A percentile compares a stretch with the other conserved stretches of the same genome.
These are phyloP conservation scores for Nothopassalora personata DNA, from an alignment of 2,329 filamentous ascomycete species.

Conservation along the genomic window DNA sequence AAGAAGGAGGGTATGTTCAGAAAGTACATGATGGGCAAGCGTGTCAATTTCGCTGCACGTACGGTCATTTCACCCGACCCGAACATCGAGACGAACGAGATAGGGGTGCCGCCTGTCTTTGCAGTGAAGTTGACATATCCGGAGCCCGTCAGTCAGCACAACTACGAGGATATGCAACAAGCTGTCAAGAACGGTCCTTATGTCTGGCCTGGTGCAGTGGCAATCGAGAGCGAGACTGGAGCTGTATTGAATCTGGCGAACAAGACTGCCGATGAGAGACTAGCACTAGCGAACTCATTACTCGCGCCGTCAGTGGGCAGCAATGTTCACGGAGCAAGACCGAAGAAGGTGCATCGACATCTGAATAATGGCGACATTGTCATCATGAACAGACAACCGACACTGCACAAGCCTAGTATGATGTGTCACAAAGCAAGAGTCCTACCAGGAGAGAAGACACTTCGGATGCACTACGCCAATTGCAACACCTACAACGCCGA, in stretches of 20 bases:
- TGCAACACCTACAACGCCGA: slow-evolving; percentile 99
- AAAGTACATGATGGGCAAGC: slow-evolving; percentile 99
- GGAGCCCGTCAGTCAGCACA: slow-evolving; percentile 94
- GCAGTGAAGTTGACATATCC: slow-evolving; percentile 94
- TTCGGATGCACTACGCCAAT: slow-evolving; percentile 99
- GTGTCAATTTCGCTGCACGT: slow-evolving; percentile 95
- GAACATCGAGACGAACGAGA: slow-evolving; percentile 98
- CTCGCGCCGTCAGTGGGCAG: slow-evolving; percentile 71
- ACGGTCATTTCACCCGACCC: slow-evolving; percentile 98
- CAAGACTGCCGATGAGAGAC: slow-evolving; percentile 81
- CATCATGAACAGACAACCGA: slow-evolving; percentile 97
- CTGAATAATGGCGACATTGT: slow-evolving; percentile 95
- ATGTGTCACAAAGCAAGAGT: slow-evolving; percentile 96
- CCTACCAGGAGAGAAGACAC: slow-evolving; percentile 88
- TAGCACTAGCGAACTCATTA: slow-evolving; percentile 86
- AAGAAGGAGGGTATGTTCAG: slow-evolving; percentile 98
- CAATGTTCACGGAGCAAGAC: slow-evolving; percentile 67
- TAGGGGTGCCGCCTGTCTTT: slow-evolving; percentile 96
- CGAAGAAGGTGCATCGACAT: slow-evolving; percentile 96
- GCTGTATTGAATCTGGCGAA: slow-evolving; percentile 81
- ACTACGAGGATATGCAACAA: slow-evolving; percentile 91
- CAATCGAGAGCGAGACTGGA: slow-evolving; percentile 93
- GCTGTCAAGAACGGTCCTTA: slow-evolving; percentile 92
- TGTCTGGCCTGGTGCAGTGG: slow-evolving; percentile 88
- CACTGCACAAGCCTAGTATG: slow-evolving; percentile 96